phyloP scores from a whole-genome alignment of 1,284 basidiomycete species.

The Fistulinella staudtii region DNA sequence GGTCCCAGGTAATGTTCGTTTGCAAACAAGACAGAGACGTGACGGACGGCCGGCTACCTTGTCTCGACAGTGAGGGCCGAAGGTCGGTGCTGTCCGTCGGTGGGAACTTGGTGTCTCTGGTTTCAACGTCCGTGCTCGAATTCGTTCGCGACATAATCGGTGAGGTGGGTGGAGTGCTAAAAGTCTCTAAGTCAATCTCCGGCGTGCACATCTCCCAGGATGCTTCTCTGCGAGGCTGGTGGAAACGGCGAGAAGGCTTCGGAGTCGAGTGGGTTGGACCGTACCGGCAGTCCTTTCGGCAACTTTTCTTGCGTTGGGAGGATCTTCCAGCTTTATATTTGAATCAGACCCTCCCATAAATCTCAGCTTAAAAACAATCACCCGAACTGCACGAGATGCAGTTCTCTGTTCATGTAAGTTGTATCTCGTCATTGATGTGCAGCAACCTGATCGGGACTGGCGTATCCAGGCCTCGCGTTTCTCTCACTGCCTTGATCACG shows the following conservation, averaged over 20 bases:
- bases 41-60: slow-evolving; percentile 40
- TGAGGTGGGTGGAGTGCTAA: slow-evolving; percentile 61
- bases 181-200: slow-evolving; percentile 41
- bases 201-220: slow-evolving; percentile 18
- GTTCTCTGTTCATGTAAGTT: slow-evolving; percentile 17
- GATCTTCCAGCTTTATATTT: slow-evolving; percentile 25
- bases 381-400: slow-evolving; percentile 22
- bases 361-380: slow-evolving; percentile 21
- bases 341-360: slow-evolving; percentile 6
- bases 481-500: slow-evolving; percentile 16
- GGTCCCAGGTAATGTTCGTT: slow-evolving; percentile 45
- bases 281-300: slow-evolving; percentile 8
- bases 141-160: slow-evolving; percentile 34
- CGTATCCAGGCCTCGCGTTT: slow-evolving; percentile 19
- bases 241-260: slow-evolving; percentile 11
- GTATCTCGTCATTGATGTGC: slow-evolving; percentile 14
- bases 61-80: slow-evolving; percentile 45
- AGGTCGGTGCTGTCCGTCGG: slow-evolving; percentile 28
- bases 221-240: slow-evolving; percentile 8
- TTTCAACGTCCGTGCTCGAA: slow-evolving; percentile 26
- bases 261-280: slow-evolving; percentile 1
- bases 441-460: slow-evolving; percentile 16
- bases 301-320: slow-evolving; percentile 3
- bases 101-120: slow-evolving; percentile 28
- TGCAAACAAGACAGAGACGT: slow-evolving; percentile 38